Evolutionary conservation across 768 basidiomycete species (phyloP), one percentile per base, ranked within the genome.

Genomic region (Tephrocybe rancida): DNA sequence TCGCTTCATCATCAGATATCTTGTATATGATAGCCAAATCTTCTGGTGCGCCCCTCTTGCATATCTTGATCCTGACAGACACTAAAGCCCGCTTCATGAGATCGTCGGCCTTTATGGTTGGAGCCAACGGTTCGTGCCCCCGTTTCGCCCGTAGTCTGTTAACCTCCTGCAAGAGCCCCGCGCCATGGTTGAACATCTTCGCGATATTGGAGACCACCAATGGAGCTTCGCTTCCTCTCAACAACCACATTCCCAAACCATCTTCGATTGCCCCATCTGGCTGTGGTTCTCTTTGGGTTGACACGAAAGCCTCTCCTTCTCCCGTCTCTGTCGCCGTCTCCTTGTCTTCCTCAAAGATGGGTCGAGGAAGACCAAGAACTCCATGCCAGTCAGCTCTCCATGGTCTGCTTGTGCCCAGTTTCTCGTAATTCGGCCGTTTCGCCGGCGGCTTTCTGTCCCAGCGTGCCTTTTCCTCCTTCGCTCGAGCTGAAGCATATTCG

Each of bases 361-460:
- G 34, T 5, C 41, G n/a, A 18, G 59, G 52, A 22, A 87, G 55
- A 2, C 86, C 85, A n/a, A 92, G 77, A n/a, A 89, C 73, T 21
- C 74, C 73, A 10, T 73, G 75, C 92, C 93, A 95, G 58, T 93
- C 86, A 2, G 88, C 79, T 43, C 70, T 71, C 86, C 88, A 98
- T 1, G 92, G 89, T 64, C 82, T 87, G 49, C 74, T 66, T 0
- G 83, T 86, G 4, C 81, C 85, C 38, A 92, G 61, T 56, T 81
- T 85, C 18, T 72, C 74, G 56, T 79, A 94, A 60, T 88, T 91
- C 7, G 82, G 75, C 52, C 92, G 79, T 72, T 98, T 99, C 5
- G 92, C 95, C 6, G 90, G 88, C 14, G 96, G 95, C 48, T 87
- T 91, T 51, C 87, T 72, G 45, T 82, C 81, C 94, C 94, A 98